Evolutionary conservation across 129 eudicot genomes (phyloP).

Genomic region (Arctium minus): DNA sequence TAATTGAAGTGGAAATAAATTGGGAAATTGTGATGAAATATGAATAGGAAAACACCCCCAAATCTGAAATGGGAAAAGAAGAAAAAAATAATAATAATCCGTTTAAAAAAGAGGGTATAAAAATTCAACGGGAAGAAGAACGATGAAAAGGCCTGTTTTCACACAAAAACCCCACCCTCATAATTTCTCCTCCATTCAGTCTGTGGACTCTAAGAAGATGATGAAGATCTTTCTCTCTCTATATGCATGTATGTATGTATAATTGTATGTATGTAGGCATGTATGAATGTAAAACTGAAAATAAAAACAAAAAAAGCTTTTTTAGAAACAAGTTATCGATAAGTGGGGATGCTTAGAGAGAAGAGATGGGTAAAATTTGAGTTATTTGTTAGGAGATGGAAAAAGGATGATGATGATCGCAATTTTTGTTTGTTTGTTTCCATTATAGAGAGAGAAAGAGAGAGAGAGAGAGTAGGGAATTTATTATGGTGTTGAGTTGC

Average conservation of each 20-base stretch:
- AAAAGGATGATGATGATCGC: conserved; percentile 17
- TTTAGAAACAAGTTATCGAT: conserved; percentile 21
- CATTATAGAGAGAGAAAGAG: background rate
- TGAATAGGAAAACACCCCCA: background rate
- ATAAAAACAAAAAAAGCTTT: conserved; percentile 37
- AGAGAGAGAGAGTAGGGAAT: background rate
- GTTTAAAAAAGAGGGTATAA: background rate
- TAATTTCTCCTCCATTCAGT: conserved; percentile 7
- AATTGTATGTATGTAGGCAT: background rate
- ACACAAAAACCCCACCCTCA: conserved; percentile 8
- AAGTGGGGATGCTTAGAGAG: conserved; percentile 27
- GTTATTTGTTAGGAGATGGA: conserved; percentile 1
- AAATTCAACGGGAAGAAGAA: conserved; percentile 8
- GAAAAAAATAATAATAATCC: background rate
- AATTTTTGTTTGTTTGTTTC: conserved; percentile 23
- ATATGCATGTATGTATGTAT: background rate
- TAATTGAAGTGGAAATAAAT: background rate
- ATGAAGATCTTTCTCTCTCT: conserved; percentile 10
- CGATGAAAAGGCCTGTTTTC: background rate
- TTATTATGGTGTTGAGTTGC: background rate
- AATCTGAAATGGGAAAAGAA: conserved; percentile 5
- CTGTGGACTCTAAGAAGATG: conserved; percentile 21
- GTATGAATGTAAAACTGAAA: background rate
- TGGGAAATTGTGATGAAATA: conserved; percentile 5
- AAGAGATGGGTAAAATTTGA: conserved; percentile 27